Base-by-base conservation (phyloP, 176 grass and related monocot species). In the Rhynchospora pubera region DNA sequence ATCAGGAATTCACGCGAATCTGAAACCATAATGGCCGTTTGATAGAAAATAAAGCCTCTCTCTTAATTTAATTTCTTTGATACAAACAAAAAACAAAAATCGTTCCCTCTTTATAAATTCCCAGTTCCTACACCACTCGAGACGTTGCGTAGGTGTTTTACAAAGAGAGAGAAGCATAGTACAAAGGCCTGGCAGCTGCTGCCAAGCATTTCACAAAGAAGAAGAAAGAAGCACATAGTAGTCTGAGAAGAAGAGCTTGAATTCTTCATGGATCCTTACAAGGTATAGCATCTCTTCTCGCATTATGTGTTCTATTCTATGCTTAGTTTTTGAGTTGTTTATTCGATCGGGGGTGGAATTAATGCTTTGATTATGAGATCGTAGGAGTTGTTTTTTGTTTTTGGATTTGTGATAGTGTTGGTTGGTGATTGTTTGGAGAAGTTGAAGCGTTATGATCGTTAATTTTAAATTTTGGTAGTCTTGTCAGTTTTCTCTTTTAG, bases 211-310 rank as follows among this genome's bases (percentile, higher is more conserved):
- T 74, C 2, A 7, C 34, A 39, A 39, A 39, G 34, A 67, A 67
- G 30, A 67, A 67, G 32, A 8, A 51, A 57, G 59, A 74, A 81
- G 78, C 28, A 19, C 34, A 39, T 39, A 39, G 34, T 61, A 79
- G 53, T 42, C 55, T 7, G 72, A 72, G 32, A 66, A 66, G 34
- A 74, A 74, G 46, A 58, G 6, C 28, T 61, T 12, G 13, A 59
- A n/a, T 79, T 22, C 62, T 74, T 86, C 90, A 97, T 97, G 94
- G 94, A 97, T 83, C 94, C 92, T 0, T 94, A 97, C 90, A 92
- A 94, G 92, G 94, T 97, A 83, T 1, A 56, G 0, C 14, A 46
- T 28, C 48, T 77, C 9, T 44, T 44, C 22, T 65, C 13, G 44
- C 15, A 21, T 51, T 0, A 3, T 51, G 1, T 42, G 10, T 43